phyloP scores from a whole-genome alignment of 176 grass and related monocot genomes.

The Aegilops umbellulata region DNA sequence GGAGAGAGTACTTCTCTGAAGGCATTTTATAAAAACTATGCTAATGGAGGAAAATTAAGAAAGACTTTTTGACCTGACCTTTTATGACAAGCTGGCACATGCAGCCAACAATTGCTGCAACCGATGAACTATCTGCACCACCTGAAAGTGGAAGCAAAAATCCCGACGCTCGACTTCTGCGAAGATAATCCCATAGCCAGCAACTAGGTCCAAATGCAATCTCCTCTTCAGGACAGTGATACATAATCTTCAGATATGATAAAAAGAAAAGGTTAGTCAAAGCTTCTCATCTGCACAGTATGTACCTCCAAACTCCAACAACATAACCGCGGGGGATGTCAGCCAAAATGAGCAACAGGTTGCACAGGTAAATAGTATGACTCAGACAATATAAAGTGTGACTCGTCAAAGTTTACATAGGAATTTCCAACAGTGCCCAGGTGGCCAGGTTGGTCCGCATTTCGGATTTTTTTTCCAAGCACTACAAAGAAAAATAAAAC shows the following conservation, averaged over 20 bases:
- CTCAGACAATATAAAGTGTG: background rate
- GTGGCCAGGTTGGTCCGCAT: background rate
- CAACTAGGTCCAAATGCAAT: constrained; percentile 96
- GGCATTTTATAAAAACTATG: background rate
- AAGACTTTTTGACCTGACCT: constrained; percentile 40
- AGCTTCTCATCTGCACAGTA: background rate
- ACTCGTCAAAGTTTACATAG: background rate
- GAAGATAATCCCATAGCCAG: constrained; percentile 98
- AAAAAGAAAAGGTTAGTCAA: constrained; percentile 12
- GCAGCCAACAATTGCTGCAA: constrained; percentile 95
- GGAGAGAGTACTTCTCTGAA: background rate
- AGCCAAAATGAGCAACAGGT: background rate
- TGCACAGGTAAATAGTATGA: background rate
- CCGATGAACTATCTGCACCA: constrained; percentile 95
- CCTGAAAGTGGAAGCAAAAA: constrained; percentile 98
- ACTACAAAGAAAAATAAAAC: background rate
- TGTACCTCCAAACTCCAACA: background rate
- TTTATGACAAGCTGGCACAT: constrained; percentile 96
- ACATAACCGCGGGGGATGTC: background rate
- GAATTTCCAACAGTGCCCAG: background rate
- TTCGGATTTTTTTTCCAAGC: background rate
- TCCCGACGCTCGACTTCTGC: constrained; percentile 91
- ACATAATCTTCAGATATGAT: constrained; percentile 44
- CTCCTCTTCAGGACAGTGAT: constrained; percentile 93
- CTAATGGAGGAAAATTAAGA: background rate